phyloP scores from a whole-genome alignment of 768 basidiomycete species.

The Nevesoporus exiguus region DNA sequence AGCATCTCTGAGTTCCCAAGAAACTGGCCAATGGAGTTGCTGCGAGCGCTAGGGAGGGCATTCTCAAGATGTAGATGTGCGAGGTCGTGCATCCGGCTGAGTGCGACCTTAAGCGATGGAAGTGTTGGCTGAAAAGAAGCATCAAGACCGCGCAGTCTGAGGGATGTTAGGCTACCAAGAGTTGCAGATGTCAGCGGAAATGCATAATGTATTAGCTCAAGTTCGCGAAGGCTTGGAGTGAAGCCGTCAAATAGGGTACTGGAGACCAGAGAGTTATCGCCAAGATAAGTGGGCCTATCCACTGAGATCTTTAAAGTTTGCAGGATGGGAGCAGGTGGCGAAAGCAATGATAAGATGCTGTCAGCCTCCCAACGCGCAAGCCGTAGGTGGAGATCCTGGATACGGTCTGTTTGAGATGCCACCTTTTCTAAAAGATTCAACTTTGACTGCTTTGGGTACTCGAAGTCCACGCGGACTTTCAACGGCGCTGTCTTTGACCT shows the following conservation, averaged over 20 bases:
- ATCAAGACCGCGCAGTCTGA: slow-evolving; percentile 34
- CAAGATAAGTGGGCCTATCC: slow-evolving; percentile 16
- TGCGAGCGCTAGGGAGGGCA: slow-evolving; percentile 28
- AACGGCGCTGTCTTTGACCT: slow-evolving; percentile 42
- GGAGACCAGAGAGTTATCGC: slow-evolving; percentile 24
- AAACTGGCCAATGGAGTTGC: not conserved
- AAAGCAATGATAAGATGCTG: slow-evolving; percentile 25
- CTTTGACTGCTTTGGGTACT: slow-evolving; percentile 27
- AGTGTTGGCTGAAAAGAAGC: slow-evolving; percentile 28
- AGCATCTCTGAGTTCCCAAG: not conserved
- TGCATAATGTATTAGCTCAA: slow-evolving; percentile 36
- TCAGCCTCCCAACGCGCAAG: slow-evolving; percentile 15
- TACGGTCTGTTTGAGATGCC: slow-evolving; percentile 33
- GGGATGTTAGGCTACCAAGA: slow-evolving; percentile 35
- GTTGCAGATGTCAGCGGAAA: slow-evolving; percentile 37
- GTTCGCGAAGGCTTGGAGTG: slow-evolving; percentile 33
- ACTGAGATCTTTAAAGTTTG: slow-evolving; percentile 27
- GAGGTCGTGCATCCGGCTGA: slow-evolving; percentile 35
- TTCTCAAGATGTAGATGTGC: slow-evolving; percentile 35
- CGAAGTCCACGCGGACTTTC: slow-evolving; percentile 22
- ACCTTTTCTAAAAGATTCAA: slow-evolving; percentile 31
- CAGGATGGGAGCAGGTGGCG: slow-evolving; percentile 32
- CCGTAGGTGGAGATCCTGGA: slow-evolving; percentile 31
- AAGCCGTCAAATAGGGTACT: slow-evolving; percentile 30
- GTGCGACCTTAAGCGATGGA: slow-evolving; percentile 31